Evolutionary conservation across 495 filamentous ascomycete species (phyloP).

Genomic region (Echria macrotheca): DNA sequence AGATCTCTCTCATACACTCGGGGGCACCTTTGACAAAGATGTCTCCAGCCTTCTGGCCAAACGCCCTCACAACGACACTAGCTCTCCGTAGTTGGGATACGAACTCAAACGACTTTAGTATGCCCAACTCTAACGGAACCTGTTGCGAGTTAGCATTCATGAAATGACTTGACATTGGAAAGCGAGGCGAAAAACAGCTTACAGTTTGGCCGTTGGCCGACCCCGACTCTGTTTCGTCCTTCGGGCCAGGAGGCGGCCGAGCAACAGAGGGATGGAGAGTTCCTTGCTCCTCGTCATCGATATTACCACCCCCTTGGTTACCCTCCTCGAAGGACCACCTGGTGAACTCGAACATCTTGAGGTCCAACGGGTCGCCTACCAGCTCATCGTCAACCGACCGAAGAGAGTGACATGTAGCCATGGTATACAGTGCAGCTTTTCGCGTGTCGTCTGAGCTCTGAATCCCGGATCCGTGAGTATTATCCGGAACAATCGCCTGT

Average conservation of each 20-base stretch:
- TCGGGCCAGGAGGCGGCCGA: slow-evolving; percentile 61
- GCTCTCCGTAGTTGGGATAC: slow-evolving; percentile 91
- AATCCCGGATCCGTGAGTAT: slow-evolving; percentile 49
- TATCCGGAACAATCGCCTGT: slow-evolving; percentile 49
- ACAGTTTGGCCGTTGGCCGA: not conserved
- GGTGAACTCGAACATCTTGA: slow-evolving; percentile 99
- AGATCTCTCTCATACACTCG: slow-evolving; percentile 93
- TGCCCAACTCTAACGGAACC: slow-evolving; percentile 68
- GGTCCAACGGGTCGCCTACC: slow-evolving; percentile 88
- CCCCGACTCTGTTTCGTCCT: slow-evolving; percentile 44
- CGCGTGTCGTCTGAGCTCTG: slow-evolving; percentile 57
- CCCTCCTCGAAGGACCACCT: slow-evolving; percentile 90
- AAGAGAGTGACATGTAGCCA: slow-evolving; percentile 96
- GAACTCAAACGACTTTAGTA: slow-evolving; percentile 89
- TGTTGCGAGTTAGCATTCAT: slow-evolving; percentile 8
- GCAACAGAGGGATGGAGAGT: slow-evolving; percentile 76
- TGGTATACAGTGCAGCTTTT: slow-evolving; percentile 76
- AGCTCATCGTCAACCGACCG: slow-evolving; percentile 80
- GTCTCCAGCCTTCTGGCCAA: slow-evolving; percentile 70
- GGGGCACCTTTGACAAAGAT: slow-evolving; percentile 96
- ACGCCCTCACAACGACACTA: slow-evolving; percentile 85
- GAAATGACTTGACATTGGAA: too few relatives aligned
- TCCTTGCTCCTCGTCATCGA: slow-evolving; percentile 60
- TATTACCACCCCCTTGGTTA: slow-evolving; percentile 50
- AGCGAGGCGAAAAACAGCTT: too few relatives aligned